Evolutionary conservation across 352 stramenopile genomes (phyloP).

Genomic region (Aphanomyces stellatus): DNA sequence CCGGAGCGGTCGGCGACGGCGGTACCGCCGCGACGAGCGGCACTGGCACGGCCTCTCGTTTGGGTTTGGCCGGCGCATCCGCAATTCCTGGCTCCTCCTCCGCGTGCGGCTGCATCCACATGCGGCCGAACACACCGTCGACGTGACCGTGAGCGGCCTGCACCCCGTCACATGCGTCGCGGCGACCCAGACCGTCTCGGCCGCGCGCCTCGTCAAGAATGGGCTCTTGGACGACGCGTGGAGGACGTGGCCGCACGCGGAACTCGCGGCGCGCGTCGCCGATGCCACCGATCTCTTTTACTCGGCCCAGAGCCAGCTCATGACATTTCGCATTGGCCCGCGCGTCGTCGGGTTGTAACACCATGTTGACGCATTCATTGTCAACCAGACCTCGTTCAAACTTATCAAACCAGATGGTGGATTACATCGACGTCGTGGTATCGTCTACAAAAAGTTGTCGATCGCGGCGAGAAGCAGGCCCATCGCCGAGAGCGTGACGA

Average conservation of each 20-base stretch:
- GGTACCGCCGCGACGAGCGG: background rate
- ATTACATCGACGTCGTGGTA: no score
- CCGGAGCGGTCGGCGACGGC: background rate
- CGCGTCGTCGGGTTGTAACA: no score
- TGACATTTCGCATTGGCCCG: background rate
- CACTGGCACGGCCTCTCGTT: background rate
- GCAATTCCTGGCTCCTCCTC: background rate
- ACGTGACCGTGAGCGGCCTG: background rate
- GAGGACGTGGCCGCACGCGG: background rate
- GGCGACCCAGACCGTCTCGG: background rate
- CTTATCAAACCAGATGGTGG: no score
- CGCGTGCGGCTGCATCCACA: background rate
- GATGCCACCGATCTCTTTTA: constrained; percentile 15
- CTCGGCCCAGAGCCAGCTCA: constrained; percentile 11
- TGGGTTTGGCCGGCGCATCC: constrained; percentile 3
- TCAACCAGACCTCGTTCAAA: no score
- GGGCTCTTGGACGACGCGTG: background rate
- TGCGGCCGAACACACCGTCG: background rate
- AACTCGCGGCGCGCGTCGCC: background rate
- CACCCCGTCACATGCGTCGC: background rate
- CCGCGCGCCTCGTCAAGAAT: background rate
- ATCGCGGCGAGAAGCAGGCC: no score
- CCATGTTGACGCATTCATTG: no score
- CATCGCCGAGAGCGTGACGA: no score
- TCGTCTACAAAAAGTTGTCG: no score